Evolutionary conservation across 441 rosid species (phyloP).

Genomic region (Theobroma grandiflorum): DNA sequence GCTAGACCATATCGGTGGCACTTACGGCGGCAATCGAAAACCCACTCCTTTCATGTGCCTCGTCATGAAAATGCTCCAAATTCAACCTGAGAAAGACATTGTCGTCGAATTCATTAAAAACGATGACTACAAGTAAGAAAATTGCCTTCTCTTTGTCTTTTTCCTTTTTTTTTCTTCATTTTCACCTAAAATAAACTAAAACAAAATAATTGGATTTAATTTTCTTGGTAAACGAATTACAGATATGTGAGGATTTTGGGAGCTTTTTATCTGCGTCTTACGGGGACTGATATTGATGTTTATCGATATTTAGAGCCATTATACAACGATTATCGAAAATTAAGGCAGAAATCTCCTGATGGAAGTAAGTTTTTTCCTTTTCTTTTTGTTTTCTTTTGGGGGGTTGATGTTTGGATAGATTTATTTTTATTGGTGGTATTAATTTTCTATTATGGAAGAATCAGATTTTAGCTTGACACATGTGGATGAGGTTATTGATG

Average conservation of each 20-base stretch:
- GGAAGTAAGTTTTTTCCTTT: slow-evolving; percentile 60
- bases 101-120: slow-evolving; percentile 94
- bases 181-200: background rate
- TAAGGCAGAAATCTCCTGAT: slow-evolving; percentile 67
- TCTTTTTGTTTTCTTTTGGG: background rate
- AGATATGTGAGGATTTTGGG: slow-evolving; percentile 91
- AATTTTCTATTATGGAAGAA: background rate
- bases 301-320: slow-evolving; percentile 93
- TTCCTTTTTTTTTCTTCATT: background rate
- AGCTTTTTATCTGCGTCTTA: slow-evolving; percentile 88
- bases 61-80: slow-evolving; percentile 93
- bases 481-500: slow-evolving; percentile 90
- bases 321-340: slow-evolving; percentile 86
- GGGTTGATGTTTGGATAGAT: background rate
- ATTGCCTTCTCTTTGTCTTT: background rate
- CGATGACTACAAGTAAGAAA: slow-evolving; percentile 85
- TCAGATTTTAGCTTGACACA: slow-evolving; percentile 70
- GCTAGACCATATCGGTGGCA: slow-evolving; percentile 91
- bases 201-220: background rate
- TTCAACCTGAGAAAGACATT: slow-evolving; percentile 95
- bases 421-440: background rate
- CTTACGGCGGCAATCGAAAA: slow-evolving; percentile 82
- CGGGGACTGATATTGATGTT: slow-evolving; percentile 81
- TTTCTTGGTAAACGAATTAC: slow-evolving; percentile 23
- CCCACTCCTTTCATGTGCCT: slow-evolving; percentile 94